phyloP scores from a whole-genome alignment of 441 rosid genomes.

The Gossypium lobatum region DNA sequence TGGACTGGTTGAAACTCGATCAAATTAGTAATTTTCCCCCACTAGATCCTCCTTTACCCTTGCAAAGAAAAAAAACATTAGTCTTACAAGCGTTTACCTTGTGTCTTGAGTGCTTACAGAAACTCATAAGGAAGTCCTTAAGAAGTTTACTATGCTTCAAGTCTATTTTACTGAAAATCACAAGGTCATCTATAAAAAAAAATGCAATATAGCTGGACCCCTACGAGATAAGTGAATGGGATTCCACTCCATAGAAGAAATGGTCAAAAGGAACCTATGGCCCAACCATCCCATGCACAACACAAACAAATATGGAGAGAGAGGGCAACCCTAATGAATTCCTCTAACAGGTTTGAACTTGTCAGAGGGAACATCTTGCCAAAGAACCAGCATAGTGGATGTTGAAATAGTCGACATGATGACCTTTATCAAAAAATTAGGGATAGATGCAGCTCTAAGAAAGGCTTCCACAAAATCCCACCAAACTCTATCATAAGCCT shows the following conservation, averaged over 20 bases:
- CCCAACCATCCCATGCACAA: neutral
- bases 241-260: neutral
- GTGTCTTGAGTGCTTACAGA: neutral
- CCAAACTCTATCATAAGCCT: neutral
- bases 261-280: neutral
- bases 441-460: neutral
- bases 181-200: neutral
- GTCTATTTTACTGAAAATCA: neutral
- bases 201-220: neutral
- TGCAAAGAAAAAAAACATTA: too few relatives aligned
- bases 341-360: neutral
- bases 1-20: neutral
- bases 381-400: neutral
- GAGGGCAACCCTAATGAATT: neutral
- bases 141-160: neutral
- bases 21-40: neutral
- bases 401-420: too few relatives aligned
- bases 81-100: neutral
- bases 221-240: neutral
- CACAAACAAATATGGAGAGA: neutral
- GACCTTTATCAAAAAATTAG: neutral
- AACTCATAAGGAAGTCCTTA: neutral
- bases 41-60: neutral
- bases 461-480: neutral
- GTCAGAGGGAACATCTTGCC: neutral